Conservation (phyloP, 176 grass and related monocot genomes). For the Tillandsia leiboldiana region DNA sequence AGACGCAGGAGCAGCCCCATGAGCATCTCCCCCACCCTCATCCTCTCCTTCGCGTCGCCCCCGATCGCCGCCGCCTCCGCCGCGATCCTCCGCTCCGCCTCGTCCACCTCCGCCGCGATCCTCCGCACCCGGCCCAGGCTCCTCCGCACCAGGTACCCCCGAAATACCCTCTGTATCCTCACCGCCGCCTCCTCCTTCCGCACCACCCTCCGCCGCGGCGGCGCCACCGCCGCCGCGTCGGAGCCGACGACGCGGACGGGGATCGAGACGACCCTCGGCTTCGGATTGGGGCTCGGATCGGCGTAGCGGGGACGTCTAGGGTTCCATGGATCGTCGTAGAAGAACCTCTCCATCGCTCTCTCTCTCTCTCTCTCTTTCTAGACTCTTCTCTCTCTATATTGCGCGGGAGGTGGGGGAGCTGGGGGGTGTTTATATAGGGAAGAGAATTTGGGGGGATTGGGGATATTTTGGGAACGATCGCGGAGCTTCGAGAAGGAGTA, state of each 20-base stretch:
- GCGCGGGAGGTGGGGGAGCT: too few species aligned
- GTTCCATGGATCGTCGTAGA: not conserved
- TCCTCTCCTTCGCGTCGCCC: slow-evolving; percentile 20
- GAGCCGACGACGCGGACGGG: not conserved
- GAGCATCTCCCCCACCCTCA: slow-evolving; percentile 36
- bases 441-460: too few species aligned
- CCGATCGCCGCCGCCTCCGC: not conserved
- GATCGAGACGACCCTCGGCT: not conserved
- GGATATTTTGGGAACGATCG: too few species aligned
- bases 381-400: too few species aligned
- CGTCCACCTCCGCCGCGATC: slow-evolving; percentile 32
- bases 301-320: not conserved
- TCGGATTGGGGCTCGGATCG: not conserved
- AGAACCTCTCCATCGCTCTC: not conserved
- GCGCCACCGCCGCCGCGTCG: not conserved
- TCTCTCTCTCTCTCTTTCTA: not conserved
- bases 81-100: slow-evolving; percentile 9
- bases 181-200: slow-evolving; percentile 20
- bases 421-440: too few species aligned
- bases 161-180: slow-evolving; percentile 39
- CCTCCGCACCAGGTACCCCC: slow-evolving; percentile 45
- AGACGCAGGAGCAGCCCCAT: slow-evolving; percentile 47
- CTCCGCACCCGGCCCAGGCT: slow-evolving; percentile 21
- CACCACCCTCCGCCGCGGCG: not conserved
- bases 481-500: too few species aligned